Conservation (phyloP, 164 flowering plant species). For the Paratinospora sagittata region DNA sequence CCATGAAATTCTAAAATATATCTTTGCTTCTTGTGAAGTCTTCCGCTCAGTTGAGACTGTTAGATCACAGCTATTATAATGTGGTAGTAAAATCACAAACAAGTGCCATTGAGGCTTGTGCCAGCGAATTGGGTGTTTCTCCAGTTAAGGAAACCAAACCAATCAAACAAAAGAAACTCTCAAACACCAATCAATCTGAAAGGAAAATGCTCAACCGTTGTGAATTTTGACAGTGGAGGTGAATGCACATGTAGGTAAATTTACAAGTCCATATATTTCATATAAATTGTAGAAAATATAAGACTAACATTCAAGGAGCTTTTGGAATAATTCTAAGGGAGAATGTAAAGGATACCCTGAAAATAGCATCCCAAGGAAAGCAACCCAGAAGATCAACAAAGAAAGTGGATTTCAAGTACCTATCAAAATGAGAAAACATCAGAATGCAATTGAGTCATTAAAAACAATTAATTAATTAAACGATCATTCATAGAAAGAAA, state of each 20-base stretch:
- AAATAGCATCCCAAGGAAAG: constrained; percentile 83
- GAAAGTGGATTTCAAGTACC: constrained; percentile 77
- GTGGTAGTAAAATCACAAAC: too few species aligned
- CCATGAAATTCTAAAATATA: not conserved
- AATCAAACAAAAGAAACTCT: too few species aligned
- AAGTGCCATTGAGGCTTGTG: too few species aligned
- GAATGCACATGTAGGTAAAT: too few species aligned
- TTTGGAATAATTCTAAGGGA: not conserved
- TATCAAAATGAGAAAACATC: constrained; percentile 21
- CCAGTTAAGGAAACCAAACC: too few species aligned
- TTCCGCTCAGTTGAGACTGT: not conserved
- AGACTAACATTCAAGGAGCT: not conserved
- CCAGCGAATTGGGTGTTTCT: too few species aligned
- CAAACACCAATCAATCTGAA: too few species aligned
- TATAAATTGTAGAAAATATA: not conserved
- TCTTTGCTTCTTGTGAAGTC: not conserved
- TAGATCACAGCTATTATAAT: not conserved
- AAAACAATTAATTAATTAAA: not conserved
- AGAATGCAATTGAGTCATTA: not conserved
- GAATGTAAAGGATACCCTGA: constrained; percentile 46
- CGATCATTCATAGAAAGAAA: not conserved
- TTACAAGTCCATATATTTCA: not conserved
- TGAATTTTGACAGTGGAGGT: not conserved
- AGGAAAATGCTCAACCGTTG: not conserved
- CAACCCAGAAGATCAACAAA: constrained; percentile 68